Evolutionary conservation across 345 rosid species (phyloP).

Genomic region (Firmiana major): DNA sequence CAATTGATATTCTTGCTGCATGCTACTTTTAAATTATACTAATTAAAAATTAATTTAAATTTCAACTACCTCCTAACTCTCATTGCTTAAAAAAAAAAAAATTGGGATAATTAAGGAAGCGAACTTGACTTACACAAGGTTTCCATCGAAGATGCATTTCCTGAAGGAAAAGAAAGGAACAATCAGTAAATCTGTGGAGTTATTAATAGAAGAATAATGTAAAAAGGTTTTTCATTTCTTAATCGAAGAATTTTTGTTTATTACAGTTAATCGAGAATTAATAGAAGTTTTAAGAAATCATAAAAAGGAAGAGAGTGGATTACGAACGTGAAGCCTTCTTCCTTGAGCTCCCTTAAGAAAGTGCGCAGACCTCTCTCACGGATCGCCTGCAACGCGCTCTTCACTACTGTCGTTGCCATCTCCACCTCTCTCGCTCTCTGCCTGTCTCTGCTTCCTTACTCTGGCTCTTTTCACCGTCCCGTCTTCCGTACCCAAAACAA

Average conservation of each 20-base stretch:
- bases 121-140: slow-evolving; percentile 7
- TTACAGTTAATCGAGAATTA: background rate
- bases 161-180: background rate
- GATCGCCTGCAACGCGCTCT: slow-evolving; percentile 58
- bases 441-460: background rate
- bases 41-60: background rate
- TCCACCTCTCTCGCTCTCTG: slow-evolving; percentile 9
- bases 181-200: background rate
- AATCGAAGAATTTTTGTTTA: background rate
- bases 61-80: background rate
- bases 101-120: background rate
- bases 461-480: slow-evolving; percentile 16
- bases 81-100: background rate
- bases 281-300: background rate
- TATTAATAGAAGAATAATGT: background rate
- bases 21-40: background rate
- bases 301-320: background rate
- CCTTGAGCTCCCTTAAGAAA: slow-evolving; percentile 61
- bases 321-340: slow-evolving; percentile 71
- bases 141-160: slow-evolving; percentile 13
- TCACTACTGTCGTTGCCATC: slow-evolving; percentile 79
- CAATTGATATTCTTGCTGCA: background rate
- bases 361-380: slow-evolving; percentile 67
- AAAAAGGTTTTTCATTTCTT: background rate
- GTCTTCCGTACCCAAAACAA: too few species aligned